phyloP scores from a whole-genome alignment of 345 rosid species.

The Eucalyptus pauciflora region DNA sequence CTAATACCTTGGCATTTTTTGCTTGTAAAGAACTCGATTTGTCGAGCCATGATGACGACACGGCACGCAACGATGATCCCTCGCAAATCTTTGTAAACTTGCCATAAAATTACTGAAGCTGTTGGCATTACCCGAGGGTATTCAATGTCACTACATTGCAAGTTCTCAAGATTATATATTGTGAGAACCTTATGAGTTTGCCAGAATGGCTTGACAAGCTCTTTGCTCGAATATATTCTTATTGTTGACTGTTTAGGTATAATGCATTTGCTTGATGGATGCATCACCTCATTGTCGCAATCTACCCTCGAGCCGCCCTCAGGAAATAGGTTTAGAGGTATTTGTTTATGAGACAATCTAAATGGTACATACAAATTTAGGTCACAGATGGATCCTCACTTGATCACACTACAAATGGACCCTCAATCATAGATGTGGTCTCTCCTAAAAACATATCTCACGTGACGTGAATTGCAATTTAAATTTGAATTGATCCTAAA shows the following conservation, averaged over 20 bases:
- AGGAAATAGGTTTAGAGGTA: too few relatives aligned
- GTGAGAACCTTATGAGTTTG: not conserved
- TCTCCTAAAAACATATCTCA: rapidly evolving
- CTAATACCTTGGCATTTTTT: not conserved
- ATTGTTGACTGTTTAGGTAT: too few relatives aligned
- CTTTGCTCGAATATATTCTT: not conserved
- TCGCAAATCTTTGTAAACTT: not conserved
- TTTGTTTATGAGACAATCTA: too few relatives aligned
- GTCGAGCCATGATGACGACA: not conserved
- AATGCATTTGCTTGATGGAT: too few relatives aligned
- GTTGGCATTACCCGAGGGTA: not conserved
- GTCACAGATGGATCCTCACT: too few relatives aligned
- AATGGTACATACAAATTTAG: too few relatives aligned
- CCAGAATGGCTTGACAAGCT: not conserved
- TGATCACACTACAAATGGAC: rapidly evolving
- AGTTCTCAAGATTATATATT: not conserved
- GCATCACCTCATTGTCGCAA: too few relatives aligned
- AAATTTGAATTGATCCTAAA: too few relatives aligned
- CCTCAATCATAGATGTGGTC: rapidly evolving
- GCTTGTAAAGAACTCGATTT: too few relatives aligned
- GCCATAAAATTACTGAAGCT: not conserved
- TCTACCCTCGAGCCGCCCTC: too few relatives aligned
- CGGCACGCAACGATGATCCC: not conserved
- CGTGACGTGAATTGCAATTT: too few relatives aligned
- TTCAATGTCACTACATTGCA: not conserved